Base-by-base conservation (phyloP, 306 rosid species). In the Lathyrus oleraceus region DNA sequence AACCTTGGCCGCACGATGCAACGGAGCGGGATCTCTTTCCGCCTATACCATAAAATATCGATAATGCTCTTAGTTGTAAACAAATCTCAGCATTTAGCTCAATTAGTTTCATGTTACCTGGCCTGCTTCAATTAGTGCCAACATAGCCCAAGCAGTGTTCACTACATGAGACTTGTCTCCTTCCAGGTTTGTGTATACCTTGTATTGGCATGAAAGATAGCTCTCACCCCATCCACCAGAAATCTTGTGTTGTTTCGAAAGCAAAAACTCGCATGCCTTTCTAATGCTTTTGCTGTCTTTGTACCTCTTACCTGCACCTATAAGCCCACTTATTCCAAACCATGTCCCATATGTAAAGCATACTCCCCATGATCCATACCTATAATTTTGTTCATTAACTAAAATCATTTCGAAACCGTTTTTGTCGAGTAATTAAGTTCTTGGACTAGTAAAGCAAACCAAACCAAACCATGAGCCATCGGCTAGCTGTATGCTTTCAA, bases 151-250 rank as follows among this genome's bases (percentile, higher is more conserved):
- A 19, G 82, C 86, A 43, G 94, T 87, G 67, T 84, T 87, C 20
- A 87, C 96, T 21, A 81, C 20, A 28, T 87, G 91, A 16, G 91
- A 65, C 60, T 62, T 87, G 66, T 82, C 60, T 11, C 83, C 91
- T 44, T 87, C 79, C 10, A 91, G 77, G 78, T 87, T 81, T n/a
- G 79, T 85, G 76, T 91, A 91, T 11, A 84, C 97, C 89, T 78
- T 86, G 6, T 77, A 8, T 67, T 88, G 90, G 72, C 88, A 72
- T 35, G 97, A 85, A 9, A 88, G 75, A 39, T 84, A 86, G 78
- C 95, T 90, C 77, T 90, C 97, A 65, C 90, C 90, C 95, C 95
- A 88, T 4, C 97, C 95, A 51, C 92, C 95, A 8, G 76, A 79
- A 23, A 36, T 10, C 0, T 57, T 57, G 38, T 73, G 82, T 39